A percentile compares a stretch with the other conserved stretches of the same genome.
These are phyloP conservation scores for Acanthamoeba rhysodes DNA, from an alignment of 208 protist species.

Conservation along the genomic window DNA sequence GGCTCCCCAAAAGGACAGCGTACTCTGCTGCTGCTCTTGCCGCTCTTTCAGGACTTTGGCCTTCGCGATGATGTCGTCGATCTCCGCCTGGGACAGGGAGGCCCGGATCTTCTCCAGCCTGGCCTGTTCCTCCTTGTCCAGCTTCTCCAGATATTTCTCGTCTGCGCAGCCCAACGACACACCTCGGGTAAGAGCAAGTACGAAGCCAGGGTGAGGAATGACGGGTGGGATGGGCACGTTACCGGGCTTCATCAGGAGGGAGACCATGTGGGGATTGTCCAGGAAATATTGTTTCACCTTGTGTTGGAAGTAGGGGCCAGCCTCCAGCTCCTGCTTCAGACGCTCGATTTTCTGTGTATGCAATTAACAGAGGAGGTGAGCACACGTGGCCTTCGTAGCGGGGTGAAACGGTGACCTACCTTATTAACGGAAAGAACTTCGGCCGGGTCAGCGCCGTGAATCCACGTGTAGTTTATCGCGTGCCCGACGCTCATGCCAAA, in stretches of 20 bases:
- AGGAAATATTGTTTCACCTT: slow-evolving; percentile 72
- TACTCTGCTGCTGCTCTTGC: slow-evolving; percentile 62
- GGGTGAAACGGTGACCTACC: not conserved
- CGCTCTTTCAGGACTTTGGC: slow-evolving; percentile 57
- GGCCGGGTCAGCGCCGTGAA: slow-evolving; percentile 79
- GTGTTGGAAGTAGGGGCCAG: slow-evolving; percentile 54
- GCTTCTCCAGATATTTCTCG: slow-evolving; percentile 76
- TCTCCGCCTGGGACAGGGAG: not conserved
- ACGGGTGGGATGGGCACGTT: not conserved
- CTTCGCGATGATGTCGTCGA: slow-evolving; percentile 66
- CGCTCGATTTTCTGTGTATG: slow-evolving; percentile 57
- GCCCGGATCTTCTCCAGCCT: slow-evolving; percentile 60
- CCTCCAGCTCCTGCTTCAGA: slow-evolving; percentile 65
- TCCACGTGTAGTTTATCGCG: slow-evolving; percentile 76
- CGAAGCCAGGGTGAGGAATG: not conserved
- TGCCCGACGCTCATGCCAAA: slow-evolving; percentile 78
- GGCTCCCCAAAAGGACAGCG: not conserved
- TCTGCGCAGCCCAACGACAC: not conserved
- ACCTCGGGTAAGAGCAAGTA: not conserved
- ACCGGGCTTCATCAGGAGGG: slow-evolving; percentile 70
- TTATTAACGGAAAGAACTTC: slow-evolving; percentile 81
- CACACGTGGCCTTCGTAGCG: not conserved
- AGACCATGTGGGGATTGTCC: slow-evolving; percentile 62
- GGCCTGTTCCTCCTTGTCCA: slow-evolving; percentile 61
- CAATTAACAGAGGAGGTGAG: not conserved